These are phyloP conservation scores for Aspergillus pseudoviridinutans DNA, from an alignment of 2,329 filamentous ascomycete genomes.

Conservation along the genomic window DNA sequence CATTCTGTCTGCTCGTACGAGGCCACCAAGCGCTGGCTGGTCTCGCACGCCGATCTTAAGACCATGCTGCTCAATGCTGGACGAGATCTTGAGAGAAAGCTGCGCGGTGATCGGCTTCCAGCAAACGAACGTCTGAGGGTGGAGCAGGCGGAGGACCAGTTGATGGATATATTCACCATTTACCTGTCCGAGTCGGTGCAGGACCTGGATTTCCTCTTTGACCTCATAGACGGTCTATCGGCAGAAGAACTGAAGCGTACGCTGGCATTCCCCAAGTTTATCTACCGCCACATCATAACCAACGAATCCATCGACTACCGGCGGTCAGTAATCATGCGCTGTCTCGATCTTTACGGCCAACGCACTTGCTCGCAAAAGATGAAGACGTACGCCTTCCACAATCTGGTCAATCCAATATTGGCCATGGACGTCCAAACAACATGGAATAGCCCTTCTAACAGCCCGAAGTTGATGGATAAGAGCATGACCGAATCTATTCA, in stretches of 20 bases:
- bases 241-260: conserved; percentile 75
- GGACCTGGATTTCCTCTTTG: conserved; percentile 79
- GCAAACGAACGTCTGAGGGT: conserved; percentile 73
- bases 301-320: conserved; percentile 83
- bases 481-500: conserved; percentile 85
- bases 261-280: conserved; percentile 71
- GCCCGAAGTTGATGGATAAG: conserved; percentile 76
- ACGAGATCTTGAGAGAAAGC: conserved; percentile 71
- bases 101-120: conserved; percentile 67
- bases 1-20: conserved; percentile 70
- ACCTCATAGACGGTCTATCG: conserved; percentile 78
- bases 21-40: conserved; percentile 63
- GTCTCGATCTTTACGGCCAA: conserved; percentile 80
- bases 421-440: conserved; percentile 92
- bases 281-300: conserved; percentile 80
- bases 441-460: conserved; percentile 58
- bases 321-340: conserved; percentile 75
- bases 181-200: conserved; percentile 71
- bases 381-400: conserved; percentile 87
- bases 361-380: conserved; percentile 78
- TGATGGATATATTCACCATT: conserved; percentile 79
- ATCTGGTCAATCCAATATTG: conserved; percentile 92
- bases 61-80: conserved; percentile 59
- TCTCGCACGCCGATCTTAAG: conserved; percentile 55
- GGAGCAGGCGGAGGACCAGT: conserved; percentile 82